Percentiles rank a stretch among this genome's conserved stretches.
These are phyloP conservation scores for Laburnicola sp. DNA, from an alignment of 2,329 filamentous ascomycete genomes.

Conservation along the genomic window DNA sequence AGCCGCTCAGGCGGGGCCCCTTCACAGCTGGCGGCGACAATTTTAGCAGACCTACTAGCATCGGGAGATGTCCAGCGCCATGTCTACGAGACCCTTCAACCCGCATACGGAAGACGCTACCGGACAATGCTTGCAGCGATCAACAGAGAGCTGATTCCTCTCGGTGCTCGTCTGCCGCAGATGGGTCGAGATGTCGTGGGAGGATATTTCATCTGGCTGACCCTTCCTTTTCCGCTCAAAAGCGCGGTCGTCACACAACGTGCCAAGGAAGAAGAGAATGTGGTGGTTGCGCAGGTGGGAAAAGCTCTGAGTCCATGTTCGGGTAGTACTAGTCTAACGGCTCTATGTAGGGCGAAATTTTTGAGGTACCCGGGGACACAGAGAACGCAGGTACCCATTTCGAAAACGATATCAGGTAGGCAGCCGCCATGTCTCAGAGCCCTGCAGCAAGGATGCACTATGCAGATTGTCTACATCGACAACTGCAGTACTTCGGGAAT, in stretches of 20 bases:
- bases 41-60: constrained; percentile 58
- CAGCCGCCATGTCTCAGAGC: constrained; percentile 7
- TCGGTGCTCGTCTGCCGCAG: constrained; percentile 60
- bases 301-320: constrained; percentile 6
- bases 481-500: neutral
- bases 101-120: constrained; percentile 59
- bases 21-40: constrained; percentile 61
- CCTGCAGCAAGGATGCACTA: constrained; percentile 3
- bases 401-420: constrained; percentile 49
- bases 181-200: constrained; percentile 61
- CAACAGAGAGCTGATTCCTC: constrained; percentile 60
- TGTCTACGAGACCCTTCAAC: constrained; percentile 58
- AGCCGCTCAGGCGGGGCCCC: constrained; percentile 63
- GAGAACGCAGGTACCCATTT: constrained; percentile 56
- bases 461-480: neutral
- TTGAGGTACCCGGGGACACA: constrained; percentile 59
- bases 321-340: constrained; percentile 19
- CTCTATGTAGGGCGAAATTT: constrained; percentile 62
- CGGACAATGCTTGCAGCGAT: constrained; percentile 62
- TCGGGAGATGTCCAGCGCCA: constrained; percentile 57
- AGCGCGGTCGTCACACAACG: constrained; percentile 60
- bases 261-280: constrained; percentile 64
- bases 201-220: constrained; percentile 85
- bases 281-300: constrained; percentile 63
- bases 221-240: constrained; percentile 59